A percentile compares a stretch with the other conserved stretches of the same genome.
Conservation (phyloP, 768 basidiomycete species). For the Royoungia palumana region DNA sequence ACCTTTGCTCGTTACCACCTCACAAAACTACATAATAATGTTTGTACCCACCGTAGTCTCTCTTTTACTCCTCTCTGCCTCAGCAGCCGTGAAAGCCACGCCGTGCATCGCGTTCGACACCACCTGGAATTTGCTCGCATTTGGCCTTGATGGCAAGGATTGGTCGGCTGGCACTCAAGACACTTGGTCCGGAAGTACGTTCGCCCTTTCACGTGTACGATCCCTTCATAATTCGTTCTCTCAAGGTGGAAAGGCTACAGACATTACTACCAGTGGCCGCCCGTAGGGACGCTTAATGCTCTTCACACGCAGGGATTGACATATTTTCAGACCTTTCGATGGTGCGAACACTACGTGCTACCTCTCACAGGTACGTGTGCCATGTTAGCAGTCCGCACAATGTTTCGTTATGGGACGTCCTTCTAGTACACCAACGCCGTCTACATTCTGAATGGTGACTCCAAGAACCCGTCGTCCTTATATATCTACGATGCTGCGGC, state of each 20-base stretch:
- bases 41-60: slow-evolving; percentile 44
- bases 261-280: slow-evolving; percentile 70
- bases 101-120: slow-evolving; percentile 79
- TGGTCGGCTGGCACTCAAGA: slow-evolving; percentile 73
- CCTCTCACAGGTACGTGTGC: slow-evolving; percentile 54
- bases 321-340: slow-evolving; percentile 55
- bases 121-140: slow-evolving; percentile 80
- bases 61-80: slow-evolving; percentile 47
- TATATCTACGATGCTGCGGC: slow-evolving; percentile 78
- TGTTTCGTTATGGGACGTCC: slow-evolving; percentile 1
- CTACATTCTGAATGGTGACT: slow-evolving; percentile 80
- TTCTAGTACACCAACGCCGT: slow-evolving; percentile 77
- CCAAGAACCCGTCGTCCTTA: slow-evolving; percentile 60
- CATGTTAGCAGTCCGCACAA: neutral
- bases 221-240: slow-evolving; percentile 2
- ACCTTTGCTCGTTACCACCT: slow-evolving; percentile 1
- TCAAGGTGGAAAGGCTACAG: slow-evolving; percentile 41
- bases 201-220: neutral
- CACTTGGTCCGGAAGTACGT: slow-evolving; percentile 60
- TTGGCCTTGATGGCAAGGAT: slow-evolving; percentile 82
- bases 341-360: slow-evolving; percentile 65
- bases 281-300: slow-evolving; percentile 52
- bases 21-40: slow-evolving; percentile 26
- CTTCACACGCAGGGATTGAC: neutral
- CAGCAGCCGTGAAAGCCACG: slow-evolving; percentile 34